Conservation (phyloP, 495 filamentous ascomycete genomes). For the Barbatosphaeria neglecta region DNA sequence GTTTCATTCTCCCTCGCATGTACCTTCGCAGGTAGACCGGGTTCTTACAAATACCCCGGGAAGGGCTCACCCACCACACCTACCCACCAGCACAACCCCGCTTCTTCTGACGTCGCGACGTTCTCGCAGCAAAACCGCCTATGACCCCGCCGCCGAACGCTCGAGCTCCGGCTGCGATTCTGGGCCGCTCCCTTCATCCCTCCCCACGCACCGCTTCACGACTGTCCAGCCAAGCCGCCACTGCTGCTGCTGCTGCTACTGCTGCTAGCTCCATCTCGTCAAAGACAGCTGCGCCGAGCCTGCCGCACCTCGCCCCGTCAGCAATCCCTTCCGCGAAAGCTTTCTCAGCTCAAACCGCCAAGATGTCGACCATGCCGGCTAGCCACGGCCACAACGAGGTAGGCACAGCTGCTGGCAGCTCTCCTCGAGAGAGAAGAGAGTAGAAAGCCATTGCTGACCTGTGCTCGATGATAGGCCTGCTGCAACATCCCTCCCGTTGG, state of each 20-base stretch:
- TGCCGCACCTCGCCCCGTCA: not conserved
- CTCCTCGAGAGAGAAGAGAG: too few relatives aligned
- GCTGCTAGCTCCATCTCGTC: not conserved
- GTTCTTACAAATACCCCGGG: too few relatives aligned
- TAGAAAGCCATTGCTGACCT: not conserved
- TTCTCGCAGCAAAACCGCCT: too few relatives aligned
- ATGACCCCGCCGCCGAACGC: not conserved
- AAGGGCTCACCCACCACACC: not conserved
- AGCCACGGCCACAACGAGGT: constrained; percentile 44
- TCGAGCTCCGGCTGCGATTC: not conserved
- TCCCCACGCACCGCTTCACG: not conserved
- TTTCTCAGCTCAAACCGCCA: constrained; percentile 12
- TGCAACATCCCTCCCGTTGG: constrained; percentile 59
- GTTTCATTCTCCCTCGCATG: too few relatives aligned
- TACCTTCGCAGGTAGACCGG: too few relatives aligned
- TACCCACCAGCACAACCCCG: not conserved
- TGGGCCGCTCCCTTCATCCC: not conserved
- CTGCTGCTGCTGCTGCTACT: not conserved
- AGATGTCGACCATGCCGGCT: constrained; percentile 40
- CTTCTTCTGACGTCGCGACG: not conserved
- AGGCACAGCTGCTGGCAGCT: not conserved
- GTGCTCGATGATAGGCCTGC: constrained; percentile 24
- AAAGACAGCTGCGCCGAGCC: not conserved
- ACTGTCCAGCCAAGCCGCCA: not conserved
- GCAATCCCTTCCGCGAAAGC: not conserved